A percentile compares a stretch with the other conserved stretches of the same genome.
Conservation (phyloP, 306 rosid species). For the Spatholobus suberectus region DNA sequence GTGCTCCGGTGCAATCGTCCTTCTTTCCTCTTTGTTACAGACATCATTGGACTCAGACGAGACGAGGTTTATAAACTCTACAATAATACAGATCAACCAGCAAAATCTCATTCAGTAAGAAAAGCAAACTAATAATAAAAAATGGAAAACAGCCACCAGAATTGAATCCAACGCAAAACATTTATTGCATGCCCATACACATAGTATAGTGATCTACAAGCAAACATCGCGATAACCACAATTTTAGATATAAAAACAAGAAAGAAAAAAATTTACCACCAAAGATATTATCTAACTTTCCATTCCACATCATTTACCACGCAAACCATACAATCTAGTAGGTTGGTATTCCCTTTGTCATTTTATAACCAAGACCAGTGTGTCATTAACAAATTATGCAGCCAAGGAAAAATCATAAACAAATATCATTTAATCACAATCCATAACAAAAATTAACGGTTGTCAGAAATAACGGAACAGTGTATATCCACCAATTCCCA, state of each 20-base stretch:
- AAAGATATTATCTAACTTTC: background rate
- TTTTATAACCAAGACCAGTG: background rate
- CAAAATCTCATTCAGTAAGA: constrained; percentile 36
- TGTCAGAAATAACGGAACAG: background rate
- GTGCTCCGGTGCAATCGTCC: constrained; percentile 97
- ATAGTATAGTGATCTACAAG: background rate
- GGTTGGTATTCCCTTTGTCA: background rate
- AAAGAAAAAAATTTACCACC: background rate
- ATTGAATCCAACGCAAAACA: constrained; percentile 10
- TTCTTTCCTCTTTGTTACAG: constrained; percentile 85
- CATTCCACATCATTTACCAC: background rate
- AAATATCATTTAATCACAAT: background rate
- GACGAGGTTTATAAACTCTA: constrained; percentile 91
- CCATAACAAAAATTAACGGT: background rate
- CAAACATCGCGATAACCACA: background rate
- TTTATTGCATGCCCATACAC: background rate
- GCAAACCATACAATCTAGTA: background rate
- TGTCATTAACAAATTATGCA: background rate
- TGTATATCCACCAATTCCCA: background rate
- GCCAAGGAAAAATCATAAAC: background rate
- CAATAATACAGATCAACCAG: constrained; percentile 44
- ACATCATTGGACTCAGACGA: constrained; percentile 96
- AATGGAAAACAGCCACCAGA: background rate
- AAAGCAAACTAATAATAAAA: constrained; percentile 13
- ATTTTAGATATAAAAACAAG: background rate